These are phyloP conservation scores for Priceomyces haplophilus DNA, from an alignment of 805 yeast genomes.

Conservation along the genomic window DNA sequence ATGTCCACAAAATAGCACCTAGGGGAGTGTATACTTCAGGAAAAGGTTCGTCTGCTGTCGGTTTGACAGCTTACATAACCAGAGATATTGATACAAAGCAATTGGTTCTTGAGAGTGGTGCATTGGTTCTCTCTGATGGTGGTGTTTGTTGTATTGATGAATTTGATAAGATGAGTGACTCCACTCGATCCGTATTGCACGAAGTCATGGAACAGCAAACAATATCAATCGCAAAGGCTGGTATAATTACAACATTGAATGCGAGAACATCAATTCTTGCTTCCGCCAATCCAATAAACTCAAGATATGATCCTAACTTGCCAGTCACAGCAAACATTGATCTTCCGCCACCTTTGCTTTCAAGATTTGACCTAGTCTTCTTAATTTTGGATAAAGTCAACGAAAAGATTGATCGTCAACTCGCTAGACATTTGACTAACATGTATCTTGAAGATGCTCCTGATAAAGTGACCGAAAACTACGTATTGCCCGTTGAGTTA, in stretches of 20 bases:
- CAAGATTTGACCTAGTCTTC: slow-evolving; percentile 93
- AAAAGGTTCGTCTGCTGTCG: slow-evolving; percentile 98
- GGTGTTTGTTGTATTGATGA: slow-evolving; percentile 99
- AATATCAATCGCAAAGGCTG: slow-evolving; percentile 96
- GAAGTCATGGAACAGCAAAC: slow-evolving; percentile 99
- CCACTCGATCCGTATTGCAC: slow-evolving; percentile 91
- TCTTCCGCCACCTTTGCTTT: slow-evolving; percentile 90
- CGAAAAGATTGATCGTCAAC: slow-evolving; percentile 74
- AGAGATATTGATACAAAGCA: slow-evolving; percentile 93
- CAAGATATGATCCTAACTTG: slow-evolving; percentile 89
- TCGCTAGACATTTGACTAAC: slow-evolving; percentile 86
- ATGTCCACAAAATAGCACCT: slow-evolving; percentile 96
- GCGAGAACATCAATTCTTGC: slow-evolving; percentile 96
- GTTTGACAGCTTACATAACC: slow-evolving; percentile 95
- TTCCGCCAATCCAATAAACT: slow-evolving; percentile 95
- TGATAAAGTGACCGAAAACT: slow-evolving; percentile 61
- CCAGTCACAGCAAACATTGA: slow-evolving; percentile 96
- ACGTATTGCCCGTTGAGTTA: slow-evolving; percentile 80
- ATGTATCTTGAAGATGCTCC: slow-evolving; percentile 90
- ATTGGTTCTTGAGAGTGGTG: slow-evolving; percentile 92
- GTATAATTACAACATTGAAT: slow-evolving; percentile 93
- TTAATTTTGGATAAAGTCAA: slow-evolving; percentile 90
- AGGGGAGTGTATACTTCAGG: slow-evolving; percentile 98
- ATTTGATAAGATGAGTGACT: slow-evolving; percentile 94
- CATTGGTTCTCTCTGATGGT: slow-evolving; percentile 92